Evolutionary conservation across 1,284 basidiomycete genomes (phyloP), one percentile per base, ranked within the genome.

Genomic region (Melampsora americana): DNA sequence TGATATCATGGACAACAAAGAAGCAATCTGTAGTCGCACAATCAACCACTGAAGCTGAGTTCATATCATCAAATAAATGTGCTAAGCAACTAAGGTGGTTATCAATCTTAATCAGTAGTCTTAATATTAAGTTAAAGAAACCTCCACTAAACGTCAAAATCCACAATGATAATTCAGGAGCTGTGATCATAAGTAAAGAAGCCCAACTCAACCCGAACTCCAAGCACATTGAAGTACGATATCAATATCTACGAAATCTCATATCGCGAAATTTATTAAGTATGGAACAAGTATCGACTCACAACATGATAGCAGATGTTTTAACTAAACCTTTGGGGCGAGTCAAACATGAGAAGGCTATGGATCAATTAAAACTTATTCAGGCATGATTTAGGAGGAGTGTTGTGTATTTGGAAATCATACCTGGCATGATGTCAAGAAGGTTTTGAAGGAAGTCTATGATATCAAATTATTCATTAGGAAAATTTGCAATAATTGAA

Each of bases 181-280:
- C 64, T 20, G 64, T 66, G 2, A 35, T 66, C 3, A 42, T 66
- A 2, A 42, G 30, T 20, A 26, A 68, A 35, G 66, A 68, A 68
- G 26, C 48, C 5, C 12, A 56, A 56, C 44, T 68, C 12, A 68
- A 68, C 50, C 9, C 46, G 32, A 61, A 70, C 11, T 39, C 53
- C 16, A 59, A 70, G 18, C 68, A 70, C n/a, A 70, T 70, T 61
- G 56, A 70, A 61, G 30, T 70, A n/a, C n/a, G 56, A 7, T 70
- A 42, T 70, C 68, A 70, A 61, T 70, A 70, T 61, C 11, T 61
- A 35, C 30, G 28, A 3, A 11, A 70, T 23, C 53, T 70, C 12
- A 39, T 70, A n/a, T 44, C 11, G 1, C 9, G 61, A 28, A 70
- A 61, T n/a, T 23, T 39, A 16, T 1, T 70, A 7, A 4, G 44